These are phyloP conservation scores for Pinguiococcus pyrenoidosus DNA, from an alignment of 108 stramenopile genomes.

Conservation along the genomic window DNA sequence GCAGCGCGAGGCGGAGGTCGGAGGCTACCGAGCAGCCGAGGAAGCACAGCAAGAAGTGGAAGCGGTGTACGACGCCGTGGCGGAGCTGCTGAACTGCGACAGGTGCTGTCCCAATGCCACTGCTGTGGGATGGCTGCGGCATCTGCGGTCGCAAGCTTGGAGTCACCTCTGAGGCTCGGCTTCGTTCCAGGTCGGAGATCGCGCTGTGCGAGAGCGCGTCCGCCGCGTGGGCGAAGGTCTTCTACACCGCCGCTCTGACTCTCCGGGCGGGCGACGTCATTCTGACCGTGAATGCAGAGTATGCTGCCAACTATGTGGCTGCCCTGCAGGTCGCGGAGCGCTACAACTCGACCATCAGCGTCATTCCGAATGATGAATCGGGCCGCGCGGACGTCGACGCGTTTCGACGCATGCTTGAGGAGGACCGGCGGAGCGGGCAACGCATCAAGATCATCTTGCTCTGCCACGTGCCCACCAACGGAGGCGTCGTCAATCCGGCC, in stretches of 20 bases:
- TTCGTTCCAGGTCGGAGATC: conserved; percentile 32
- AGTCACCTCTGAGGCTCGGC: too few relatives aligned
- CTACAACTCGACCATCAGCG: conserved; percentile 15
- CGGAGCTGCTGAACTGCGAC: conserved; percentile 28
- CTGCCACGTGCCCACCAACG: conserved; percentile 64
- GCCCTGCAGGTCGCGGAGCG: conserved; percentile 45
- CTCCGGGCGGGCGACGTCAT: conserved; percentile 41
- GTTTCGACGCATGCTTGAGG: conserved; percentile 39
- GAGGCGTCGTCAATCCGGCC: conserved; percentile 58
- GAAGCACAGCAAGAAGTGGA: conserved; percentile 29
- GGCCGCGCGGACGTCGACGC: conserved; percentile 39
- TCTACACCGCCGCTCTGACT: conserved; percentile 56
- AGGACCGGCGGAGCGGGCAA: conserved; percentile 14
- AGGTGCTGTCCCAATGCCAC: too few relatives aligned
- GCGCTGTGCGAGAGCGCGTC: conserved; percentile 58
- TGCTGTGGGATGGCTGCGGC: not conserved
- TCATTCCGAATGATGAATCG: conserved; percentile 29
- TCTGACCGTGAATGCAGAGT: conserved; percentile 53
- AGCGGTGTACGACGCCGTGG: conserved; percentile 38
- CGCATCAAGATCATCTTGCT: conserved; percentile 42
- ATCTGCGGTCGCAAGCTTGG: not conserved
- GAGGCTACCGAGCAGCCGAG: conserved; percentile 56
- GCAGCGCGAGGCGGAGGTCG: conserved; percentile 39
- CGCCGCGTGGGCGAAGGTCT: conserved; percentile 56
- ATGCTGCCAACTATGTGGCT: conserved; percentile 66